These are phyloP conservation scores for Orbilia quercus DNA, from an alignment of 2,329 filamentous ascomycete genomes.

Conservation along the genomic window DNA sequence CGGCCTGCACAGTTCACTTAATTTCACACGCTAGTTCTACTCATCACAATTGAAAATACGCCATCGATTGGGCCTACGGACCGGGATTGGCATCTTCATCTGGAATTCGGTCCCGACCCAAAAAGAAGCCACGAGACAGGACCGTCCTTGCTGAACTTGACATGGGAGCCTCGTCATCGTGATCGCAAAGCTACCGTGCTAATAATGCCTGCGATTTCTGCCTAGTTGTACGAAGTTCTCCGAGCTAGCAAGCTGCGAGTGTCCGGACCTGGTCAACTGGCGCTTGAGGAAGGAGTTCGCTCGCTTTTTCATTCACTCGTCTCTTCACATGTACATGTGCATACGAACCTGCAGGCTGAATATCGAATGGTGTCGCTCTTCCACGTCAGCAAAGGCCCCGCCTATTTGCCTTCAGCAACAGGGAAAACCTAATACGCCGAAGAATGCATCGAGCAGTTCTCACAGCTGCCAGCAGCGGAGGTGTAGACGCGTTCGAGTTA, in stretches of 20 bases:
- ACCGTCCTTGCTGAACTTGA: background rate
- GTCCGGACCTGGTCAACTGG: slow-evolving; percentile 4
- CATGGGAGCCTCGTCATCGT: slow-evolving; percentile 22
- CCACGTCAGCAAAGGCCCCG: slow-evolving; percentile 35
- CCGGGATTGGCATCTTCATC: slow-evolving; percentile 32
- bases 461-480: slow-evolving; percentile 2
- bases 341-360: background rate
- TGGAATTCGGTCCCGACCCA: slow-evolving; percentile 42
- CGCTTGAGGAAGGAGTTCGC: slow-evolving; percentile 15
- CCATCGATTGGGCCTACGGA: slow-evolving; percentile 28
- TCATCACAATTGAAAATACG: slow-evolving; percentile 28
- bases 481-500: slow-evolving; percentile 23
- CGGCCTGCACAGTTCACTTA: too few relatives aligned
- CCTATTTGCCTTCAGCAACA: slow-evolving; percentile 15
- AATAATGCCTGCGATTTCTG: slow-evolving; percentile 6
- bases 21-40: slow-evolving; percentile 14
- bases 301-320: too few relatives aligned
- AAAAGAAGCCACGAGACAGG: slow-evolving; percentile 10
- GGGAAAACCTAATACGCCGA: background rate
- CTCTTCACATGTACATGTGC: slow-evolving; percentile 18
- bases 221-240: slow-evolving; percentile 15
- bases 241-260: too few relatives aligned
- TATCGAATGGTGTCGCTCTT: background rate
- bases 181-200: background rate
- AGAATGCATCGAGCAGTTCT: slow-evolving; percentile 7